Evolutionary conservation across 331 rosid species (phyloP).

Genomic region (Pyracantha coccinea): DNA sequence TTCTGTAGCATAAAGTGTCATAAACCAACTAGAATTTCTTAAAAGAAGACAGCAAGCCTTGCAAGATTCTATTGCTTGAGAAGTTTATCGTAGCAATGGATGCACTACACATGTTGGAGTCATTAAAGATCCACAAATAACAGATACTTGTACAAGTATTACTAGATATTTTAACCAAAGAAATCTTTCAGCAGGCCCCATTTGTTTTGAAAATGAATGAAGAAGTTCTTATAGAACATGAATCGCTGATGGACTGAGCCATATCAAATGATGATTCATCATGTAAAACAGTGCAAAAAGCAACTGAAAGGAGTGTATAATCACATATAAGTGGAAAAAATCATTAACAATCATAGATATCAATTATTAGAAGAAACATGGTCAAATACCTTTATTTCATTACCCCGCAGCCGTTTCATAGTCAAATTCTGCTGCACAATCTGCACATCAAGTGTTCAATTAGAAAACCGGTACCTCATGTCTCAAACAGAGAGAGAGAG

Average conservation of each 20-base stretch:
- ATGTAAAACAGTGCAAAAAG: neutral
- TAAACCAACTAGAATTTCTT: neutral
- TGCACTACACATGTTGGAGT: neutral
- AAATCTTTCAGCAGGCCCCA: neutral
- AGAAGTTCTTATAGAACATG: neutral
- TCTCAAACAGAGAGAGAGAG: neutral
- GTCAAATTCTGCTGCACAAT: conserved; percentile 66
- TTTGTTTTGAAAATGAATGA: neutral
- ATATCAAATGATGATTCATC: neutral
- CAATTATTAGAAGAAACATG: neutral
- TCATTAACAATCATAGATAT: neutral
- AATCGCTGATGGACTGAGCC: neutral
- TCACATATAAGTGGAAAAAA: neutral
- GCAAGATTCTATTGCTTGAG: neutral
- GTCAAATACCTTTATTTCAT: conserved; percentile 78
- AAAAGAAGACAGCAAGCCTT: neutral
- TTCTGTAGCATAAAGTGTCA: neutral
- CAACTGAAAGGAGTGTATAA: neutral
- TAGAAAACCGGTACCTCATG: neutral
- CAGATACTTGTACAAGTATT: neutral
- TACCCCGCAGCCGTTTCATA: conserved; percentile 79
- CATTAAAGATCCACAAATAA: neutral
- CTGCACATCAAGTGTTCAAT: conserved; percentile 38
- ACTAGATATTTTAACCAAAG: neutral
- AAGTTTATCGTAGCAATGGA: no score